Percentiles rank a stretch among this genome's conserved stretches.
Conservation (phyloP, 2,329 filamentous ascomycete genomes). For the Microdochium bolleyi region DNA sequence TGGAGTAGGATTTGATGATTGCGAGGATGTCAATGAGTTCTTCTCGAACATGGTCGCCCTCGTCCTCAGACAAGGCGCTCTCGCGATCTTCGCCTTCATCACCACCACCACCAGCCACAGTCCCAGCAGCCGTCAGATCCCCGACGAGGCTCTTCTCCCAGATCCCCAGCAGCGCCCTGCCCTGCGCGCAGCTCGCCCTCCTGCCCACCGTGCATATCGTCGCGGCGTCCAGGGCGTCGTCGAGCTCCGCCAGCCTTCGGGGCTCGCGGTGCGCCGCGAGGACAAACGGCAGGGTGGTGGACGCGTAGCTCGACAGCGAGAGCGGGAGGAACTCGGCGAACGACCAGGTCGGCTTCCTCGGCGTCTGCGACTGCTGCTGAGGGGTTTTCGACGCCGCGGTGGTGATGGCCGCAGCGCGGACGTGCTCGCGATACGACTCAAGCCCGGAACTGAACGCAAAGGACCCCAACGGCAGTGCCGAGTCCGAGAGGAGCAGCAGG, state of each 20-base stretch:
- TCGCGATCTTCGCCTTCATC: slow-evolving; percentile 15
- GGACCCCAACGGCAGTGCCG: slow-evolving; percentile 73
- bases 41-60: background rate
- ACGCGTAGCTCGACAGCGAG: slow-evolving; percentile 63
- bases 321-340: slow-evolving; percentile 62
- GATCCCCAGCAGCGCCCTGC: slow-evolving; percentile 63
- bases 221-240: slow-evolving; percentile 70
- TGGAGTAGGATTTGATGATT: slow-evolving; percentile 14
- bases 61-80: background rate
- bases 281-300: slow-evolving; percentile 67
- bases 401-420: slow-evolving; percentile 19
- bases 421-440: slow-evolving; percentile 74
- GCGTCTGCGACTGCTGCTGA: background rate
- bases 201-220: slow-evolving; percentile 74
- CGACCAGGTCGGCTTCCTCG: slow-evolving; percentile 25
- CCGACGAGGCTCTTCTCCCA: slow-evolving; percentile 64
- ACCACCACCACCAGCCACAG: slow-evolving; percentile 8
- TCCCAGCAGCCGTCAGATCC: slow-evolving; percentile 17
- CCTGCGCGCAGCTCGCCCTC: slow-evolving; percentile 68
- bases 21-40: background rate
- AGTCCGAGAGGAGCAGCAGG: slow-evolving; percentile 71
- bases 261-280: slow-evolving; percentile 58
- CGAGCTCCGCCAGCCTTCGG: slow-evolving; percentile 43
- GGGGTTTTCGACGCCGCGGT: too few relatives aligned
- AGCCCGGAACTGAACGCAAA: slow-evolving; percentile 81